Evolutionary conservation across 192 early-diverging fungal genomes (phyloP).

Genomic region (Coemansia sp.): DNA sequence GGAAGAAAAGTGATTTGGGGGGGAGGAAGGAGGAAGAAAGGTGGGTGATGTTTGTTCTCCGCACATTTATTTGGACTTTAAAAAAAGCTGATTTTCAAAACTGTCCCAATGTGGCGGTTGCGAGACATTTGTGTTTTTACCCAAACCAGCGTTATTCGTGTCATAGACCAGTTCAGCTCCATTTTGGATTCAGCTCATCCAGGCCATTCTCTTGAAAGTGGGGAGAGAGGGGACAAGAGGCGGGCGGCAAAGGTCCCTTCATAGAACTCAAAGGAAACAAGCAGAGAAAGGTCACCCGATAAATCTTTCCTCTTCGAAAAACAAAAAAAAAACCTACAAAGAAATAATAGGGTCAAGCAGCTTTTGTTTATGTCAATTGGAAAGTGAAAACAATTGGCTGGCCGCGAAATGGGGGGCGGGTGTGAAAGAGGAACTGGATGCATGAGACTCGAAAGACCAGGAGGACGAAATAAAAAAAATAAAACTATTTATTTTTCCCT

Average conservation of each 20-base stretch:
- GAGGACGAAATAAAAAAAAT: neutral
- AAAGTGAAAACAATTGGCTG: conserved; percentile 4
- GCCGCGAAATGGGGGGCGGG: neutral
- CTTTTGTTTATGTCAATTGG: neutral
- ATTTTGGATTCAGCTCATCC: neutral
- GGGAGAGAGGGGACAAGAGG: neutral
- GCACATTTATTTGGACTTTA: neutral
- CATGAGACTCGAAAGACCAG: neutral
- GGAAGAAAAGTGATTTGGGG: neutral
- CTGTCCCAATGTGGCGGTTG: neutral
- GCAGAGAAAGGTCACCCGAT: neutral
- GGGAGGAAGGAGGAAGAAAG: neutral
- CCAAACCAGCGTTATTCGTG: neutral
- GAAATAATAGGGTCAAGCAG: neutral
- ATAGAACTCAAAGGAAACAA: neutral
- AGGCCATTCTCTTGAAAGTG: neutral
- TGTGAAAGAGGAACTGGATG: neutral
- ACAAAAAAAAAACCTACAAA: neutral
- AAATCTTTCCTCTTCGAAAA: neutral
- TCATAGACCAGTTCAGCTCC: neutral
- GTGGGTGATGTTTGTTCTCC: neutral
- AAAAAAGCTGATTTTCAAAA: neutral
- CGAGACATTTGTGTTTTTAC: neutral
- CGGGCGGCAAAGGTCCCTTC: neutral
- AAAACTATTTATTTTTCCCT: neutral